Evolutionary conservation across 352 stramenopile genomes (phyloP).

Genomic region (Globisporangium okanoganense): DNA sequence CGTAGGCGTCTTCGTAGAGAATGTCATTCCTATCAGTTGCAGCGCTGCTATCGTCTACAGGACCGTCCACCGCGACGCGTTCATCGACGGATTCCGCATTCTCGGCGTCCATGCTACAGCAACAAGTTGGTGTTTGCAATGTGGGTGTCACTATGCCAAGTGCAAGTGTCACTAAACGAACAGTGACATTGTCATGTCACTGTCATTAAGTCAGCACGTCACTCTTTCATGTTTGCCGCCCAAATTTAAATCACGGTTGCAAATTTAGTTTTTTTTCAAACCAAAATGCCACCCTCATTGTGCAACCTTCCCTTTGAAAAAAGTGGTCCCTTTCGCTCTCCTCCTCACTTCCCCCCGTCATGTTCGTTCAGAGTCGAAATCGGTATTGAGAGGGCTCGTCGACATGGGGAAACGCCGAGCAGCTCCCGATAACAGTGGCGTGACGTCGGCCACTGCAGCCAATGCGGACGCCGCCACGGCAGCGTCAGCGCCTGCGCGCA

Average conservation of each 20-base stretch:
- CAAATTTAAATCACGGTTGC: slow-evolving; percentile 6
- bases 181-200: neutral
- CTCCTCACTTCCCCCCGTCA: neutral
- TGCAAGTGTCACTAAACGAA: slow-evolving; percentile 6
- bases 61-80: neutral
- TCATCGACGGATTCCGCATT: neutral
- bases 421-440: neutral
- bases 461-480: neutral
- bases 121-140: neutral
- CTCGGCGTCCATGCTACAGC: neutral
- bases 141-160: neutral
- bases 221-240: slow-evolving; percentile 4
- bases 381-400: slow-evolving; percentile 10
- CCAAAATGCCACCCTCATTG: neutral
- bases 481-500: neutral
- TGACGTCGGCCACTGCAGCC: neutral
- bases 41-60: neutral
- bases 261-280: neutral
- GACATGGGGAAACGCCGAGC: slow-evolving; percentile 15
- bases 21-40: neutral
- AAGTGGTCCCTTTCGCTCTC: slow-evolving; percentile 4
- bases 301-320: slow-evolving; percentile 7
- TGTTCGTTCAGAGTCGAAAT: slow-evolving; percentile 14
- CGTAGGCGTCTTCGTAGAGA: slow-evolving; percentile 51
- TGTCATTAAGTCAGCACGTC: neutral